Evolutionary conservation across 352 stramenopile genomes (phyloP).

Genomic region (Phytophthora pluvialis): DNA sequence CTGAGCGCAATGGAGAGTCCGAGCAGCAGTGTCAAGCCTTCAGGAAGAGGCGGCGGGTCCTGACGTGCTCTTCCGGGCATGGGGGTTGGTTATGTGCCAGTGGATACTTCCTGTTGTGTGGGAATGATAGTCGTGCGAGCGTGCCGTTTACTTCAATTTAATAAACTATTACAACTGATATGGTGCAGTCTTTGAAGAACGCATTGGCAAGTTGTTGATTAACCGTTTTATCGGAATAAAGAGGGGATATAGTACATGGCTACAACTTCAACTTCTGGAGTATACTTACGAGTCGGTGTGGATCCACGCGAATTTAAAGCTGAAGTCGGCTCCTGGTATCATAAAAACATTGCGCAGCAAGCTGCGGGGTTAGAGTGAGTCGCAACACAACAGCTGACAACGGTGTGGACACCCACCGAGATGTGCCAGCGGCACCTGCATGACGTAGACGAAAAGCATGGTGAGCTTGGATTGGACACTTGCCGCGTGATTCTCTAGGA

Average conservation of each 20-base stretch:
- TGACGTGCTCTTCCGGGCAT: constrained; percentile 21
- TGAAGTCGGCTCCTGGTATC: constrained; percentile 33
- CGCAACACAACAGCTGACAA: background rate
- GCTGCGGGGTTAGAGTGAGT: background rate
- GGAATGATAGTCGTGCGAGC: constrained; percentile 9
- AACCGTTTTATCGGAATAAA: constrained; percentile 7
- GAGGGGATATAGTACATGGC: constrained; percentile 12
- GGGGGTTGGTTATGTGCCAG: constrained; percentile 5
- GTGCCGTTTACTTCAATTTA: constrained; percentile 2
- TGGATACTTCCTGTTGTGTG: constrained; percentile 26
- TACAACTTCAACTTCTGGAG: constrained; percentile 15
- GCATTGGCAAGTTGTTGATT: background rate
- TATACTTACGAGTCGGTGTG: too few species aligned
- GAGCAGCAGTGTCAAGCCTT: constrained; percentile 29
- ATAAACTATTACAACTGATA: constrained; percentile 14
- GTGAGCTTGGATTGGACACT: constrained; percentile 40
- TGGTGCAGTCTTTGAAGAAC: background rate
- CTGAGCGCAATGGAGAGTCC: constrained; percentile 38
- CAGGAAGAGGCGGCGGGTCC: constrained; percentile 19
- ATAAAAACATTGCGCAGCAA: background rate
- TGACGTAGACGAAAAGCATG: constrained; percentile 38
- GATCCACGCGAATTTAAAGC: constrained; percentile 39
- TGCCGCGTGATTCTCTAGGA: constrained; percentile 33
- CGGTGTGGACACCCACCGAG: constrained; percentile 16
- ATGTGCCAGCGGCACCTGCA: constrained; percentile 40